Evolutionary conservation across 768 basidiomycete genomes (phyloP).

Genomic region (Lentinula sp.): DNA sequence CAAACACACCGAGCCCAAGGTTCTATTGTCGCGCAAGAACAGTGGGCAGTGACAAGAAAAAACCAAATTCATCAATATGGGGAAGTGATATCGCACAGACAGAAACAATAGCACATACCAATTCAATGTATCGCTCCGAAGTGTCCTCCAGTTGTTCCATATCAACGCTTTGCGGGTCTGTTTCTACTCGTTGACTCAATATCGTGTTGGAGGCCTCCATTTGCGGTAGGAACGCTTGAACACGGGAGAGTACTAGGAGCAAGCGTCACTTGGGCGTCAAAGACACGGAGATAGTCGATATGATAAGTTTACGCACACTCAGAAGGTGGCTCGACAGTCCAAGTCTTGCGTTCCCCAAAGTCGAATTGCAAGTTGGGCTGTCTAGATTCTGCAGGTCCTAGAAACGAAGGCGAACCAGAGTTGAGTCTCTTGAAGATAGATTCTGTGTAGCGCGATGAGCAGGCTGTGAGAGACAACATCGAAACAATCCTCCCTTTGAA

Average conservation of each 20-base stretch:
- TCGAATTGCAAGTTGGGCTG: conserved; percentile 19
- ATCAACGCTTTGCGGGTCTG: conserved; percentile 55
- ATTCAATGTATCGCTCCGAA: conserved; percentile 56
- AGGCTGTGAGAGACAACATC: background rate
- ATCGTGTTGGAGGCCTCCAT: conserved; percentile 59
- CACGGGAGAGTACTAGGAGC: conserved; percentile 53
- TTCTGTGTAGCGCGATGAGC: conserved; percentile 21
- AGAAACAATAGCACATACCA: conserved; percentile 33
- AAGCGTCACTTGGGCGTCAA: background rate
- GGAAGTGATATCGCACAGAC: background rate
- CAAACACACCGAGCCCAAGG: conserved; percentile 4
- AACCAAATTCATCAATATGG: background rate
- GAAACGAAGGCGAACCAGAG: conserved; percentile 12
- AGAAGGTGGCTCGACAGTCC: conserved; percentile 34
- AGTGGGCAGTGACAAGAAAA: background rate
- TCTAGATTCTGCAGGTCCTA: conserved; percentile 1
- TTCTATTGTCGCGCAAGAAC: background rate
- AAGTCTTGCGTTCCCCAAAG: conserved; percentile 29
- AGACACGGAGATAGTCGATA: background rate
- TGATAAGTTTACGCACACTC: conserved; percentile 36
- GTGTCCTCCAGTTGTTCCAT: conserved; percentile 55
- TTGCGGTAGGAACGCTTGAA: conserved; percentile 63
- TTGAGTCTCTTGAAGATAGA: conserved; percentile 35
- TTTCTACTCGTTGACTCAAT: conserved; percentile 37
- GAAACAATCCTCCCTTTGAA: background rate